phyloP scores from a whole-genome alignment of 257 asterid genomes.

The Penstemon barbatus region DNA sequence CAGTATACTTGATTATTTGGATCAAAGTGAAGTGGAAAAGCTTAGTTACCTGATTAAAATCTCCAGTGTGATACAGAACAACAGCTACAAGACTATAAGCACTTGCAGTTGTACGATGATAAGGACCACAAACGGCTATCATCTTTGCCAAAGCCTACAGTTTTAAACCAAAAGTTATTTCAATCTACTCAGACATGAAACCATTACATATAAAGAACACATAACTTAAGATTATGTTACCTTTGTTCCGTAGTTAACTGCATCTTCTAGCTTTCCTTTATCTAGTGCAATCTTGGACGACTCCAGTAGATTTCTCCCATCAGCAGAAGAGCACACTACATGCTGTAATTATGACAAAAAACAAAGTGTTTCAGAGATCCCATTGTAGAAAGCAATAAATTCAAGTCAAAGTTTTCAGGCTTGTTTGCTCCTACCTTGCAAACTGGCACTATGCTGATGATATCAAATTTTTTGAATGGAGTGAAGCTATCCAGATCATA shows the following conservation, averaged over 20 bases:
- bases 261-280: slow-evolving; percentile 97
- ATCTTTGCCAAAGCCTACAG: slow-evolving; percentile 91
- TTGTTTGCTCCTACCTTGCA: slow-evolving; percentile 65
- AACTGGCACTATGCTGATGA: slow-evolving; percentile 83
- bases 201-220: background rate
- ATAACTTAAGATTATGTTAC: slow-evolving; percentile 35
- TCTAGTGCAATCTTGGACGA: slow-evolving; percentile 96
- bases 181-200: slow-evolving; percentile 28
- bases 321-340: slow-evolving; percentile 95
- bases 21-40: slow-evolving; percentile 14
- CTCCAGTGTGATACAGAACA: slow-evolving; percentile 99
- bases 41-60: slow-evolving; percentile 78
- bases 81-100: slow-evolving; percentile 99
- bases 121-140: slow-evolving; percentile 98
- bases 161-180: slow-evolving; percentile 29
- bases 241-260: slow-evolving; percentile 91
- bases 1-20: no score
- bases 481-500: slow-evolving; percentile 80
- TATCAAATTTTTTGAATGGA: slow-evolving; percentile 73
- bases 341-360: slow-evolving; percentile 52
- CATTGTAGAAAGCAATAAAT: slow-evolving; percentile 8
- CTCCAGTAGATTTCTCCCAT: slow-evolving; percentile 89
- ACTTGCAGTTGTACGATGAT: slow-evolving; percentile 93
- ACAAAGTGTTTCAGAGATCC: slow-evolving; percentile 18
- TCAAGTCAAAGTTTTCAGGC: background rate